A percentile compares a stretch with the other conserved stretches of the same genome.
These are phyloP conservation scores for Anthracocystis setariae DNA, from an alignment of 1,284 basidiomycete species.

Conservation along the genomic window DNA sequence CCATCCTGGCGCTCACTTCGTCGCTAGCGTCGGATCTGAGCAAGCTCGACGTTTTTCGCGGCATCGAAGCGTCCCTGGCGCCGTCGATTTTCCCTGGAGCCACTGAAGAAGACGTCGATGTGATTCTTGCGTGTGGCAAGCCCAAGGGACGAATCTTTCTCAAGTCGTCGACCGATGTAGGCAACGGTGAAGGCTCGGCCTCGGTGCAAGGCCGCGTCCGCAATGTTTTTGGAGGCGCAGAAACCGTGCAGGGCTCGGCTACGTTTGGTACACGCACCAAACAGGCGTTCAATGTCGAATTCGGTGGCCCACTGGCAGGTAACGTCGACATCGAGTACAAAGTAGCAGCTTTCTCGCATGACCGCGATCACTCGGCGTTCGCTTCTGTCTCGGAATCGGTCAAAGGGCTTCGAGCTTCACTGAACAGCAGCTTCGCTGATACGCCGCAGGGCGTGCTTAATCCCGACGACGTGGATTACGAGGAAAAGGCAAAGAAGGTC, in stretches of 20 bases:
- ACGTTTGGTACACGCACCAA: slow-evolving; percentile 88
- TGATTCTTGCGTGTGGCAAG: slow-evolving; percentile 77
- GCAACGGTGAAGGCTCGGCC: slow-evolving; percentile 85
- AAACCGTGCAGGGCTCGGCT: slow-evolving; percentile 83
- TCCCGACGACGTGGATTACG: slow-evolving; percentile 31
- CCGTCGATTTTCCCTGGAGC: slow-evolving; percentile 74
- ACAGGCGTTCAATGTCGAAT: slow-evolving; percentile 74
- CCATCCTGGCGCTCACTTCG: slow-evolving; percentile 74
- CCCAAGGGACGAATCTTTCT: slow-evolving; percentile 83
- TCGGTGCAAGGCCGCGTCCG: slow-evolving; percentile 60
- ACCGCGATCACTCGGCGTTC: slow-evolving; percentile 77
- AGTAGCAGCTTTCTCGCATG: slow-evolving; percentile 74
- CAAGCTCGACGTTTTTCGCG: slow-evolving; percentile 80
- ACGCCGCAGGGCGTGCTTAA: slow-evolving; percentile 35
- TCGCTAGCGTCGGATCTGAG: slow-evolving; percentile 77
- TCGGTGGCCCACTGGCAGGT: slow-evolving; percentile 62
- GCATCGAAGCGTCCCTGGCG: slow-evolving; percentile 79
- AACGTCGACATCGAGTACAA: slow-evolving; percentile 75
- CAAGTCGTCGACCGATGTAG: slow-evolving; percentile 89
- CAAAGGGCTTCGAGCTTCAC: slow-evolving; percentile 75
- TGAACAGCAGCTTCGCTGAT: slow-evolving; percentile 72
- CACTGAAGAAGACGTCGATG: slow-evolving; percentile 79
- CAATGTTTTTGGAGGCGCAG: slow-evolving; percentile 91
- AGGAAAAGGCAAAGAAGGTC: slow-evolving; percentile 2
- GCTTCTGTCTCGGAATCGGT: slow-evolving; percentile 78